These are phyloP conservation scores for Phytopythium chamaehyphon DNA, from an alignment of 352 stramenopile species.

Conservation along the genomic window DNA sequence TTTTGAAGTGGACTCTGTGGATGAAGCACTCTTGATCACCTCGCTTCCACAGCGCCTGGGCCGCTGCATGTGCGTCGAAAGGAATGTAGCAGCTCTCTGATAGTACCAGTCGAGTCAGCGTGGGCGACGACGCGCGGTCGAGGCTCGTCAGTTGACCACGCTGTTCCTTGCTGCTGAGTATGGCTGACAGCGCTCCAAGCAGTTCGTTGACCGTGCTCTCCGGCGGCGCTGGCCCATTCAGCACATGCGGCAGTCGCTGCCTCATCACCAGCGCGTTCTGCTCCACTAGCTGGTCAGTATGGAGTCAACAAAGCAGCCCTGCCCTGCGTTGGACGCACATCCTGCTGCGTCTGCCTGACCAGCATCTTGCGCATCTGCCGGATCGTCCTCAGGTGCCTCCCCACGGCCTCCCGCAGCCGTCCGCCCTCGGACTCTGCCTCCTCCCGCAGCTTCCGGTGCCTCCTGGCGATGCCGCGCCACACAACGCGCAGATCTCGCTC, in stretches of 20 bases:
- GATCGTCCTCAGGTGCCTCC: background rate
- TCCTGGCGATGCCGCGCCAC: background rate
- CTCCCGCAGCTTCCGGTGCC: background rate
- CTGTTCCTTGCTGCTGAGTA: no score
- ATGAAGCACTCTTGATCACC: slow-evolving; percentile 1
- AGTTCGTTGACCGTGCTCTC: slow-evolving; percentile 2
- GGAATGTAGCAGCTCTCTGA: slow-evolving; percentile 1
- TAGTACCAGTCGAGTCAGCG: no score
- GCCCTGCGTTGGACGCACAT: background rate
- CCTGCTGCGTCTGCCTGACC: background rate
- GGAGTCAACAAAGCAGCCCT: background rate
- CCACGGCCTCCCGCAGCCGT: background rate
- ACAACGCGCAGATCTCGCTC: background rate
- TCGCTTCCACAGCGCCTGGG: background rate
- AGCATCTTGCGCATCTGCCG: slow-evolving; percentile 2
- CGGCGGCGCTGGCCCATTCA: background rate
- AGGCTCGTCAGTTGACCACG: background rate
- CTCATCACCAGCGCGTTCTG: background rate
- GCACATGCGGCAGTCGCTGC: background rate
- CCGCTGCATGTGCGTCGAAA: background rate
- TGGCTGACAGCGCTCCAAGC: background rate
- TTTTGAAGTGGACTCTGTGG: slow-evolving; percentile 2
- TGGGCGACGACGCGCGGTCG: background rate
- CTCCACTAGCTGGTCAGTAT: background rate
- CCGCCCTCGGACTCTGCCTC: background rate